Conservation (phyloP, 192 early-diverging fungal genomes). For the Coemansia sp. region DNA sequence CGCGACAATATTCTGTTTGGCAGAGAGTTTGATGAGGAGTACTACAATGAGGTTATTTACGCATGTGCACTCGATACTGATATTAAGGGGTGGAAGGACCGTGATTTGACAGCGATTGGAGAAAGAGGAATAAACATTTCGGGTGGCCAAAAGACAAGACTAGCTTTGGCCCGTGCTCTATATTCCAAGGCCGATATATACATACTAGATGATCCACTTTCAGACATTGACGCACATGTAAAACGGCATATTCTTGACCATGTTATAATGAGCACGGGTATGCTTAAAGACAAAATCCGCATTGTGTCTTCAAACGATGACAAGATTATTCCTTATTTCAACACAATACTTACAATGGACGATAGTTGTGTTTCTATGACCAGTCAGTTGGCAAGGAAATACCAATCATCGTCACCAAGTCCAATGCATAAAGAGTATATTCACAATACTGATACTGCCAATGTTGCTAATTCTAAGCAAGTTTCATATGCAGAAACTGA, state of each 20-base stretch:
- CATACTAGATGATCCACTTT: constrained; percentile 69
- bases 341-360: constrained; percentile 67
- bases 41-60: constrained; percentile 58
- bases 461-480: not conserved
- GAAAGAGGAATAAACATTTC: constrained; percentile 70
- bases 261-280: constrained; percentile 2
- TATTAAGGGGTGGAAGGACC: constrained; percentile 58
- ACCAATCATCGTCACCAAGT: not conserved
- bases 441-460: not conserved
- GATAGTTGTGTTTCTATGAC: constrained; percentile 45
- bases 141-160: constrained; percentile 68
- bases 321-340: constrained; percentile 57
- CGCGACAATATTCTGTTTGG: constrained; percentile 73
- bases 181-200: constrained; percentile 63
- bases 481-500: not conserved
- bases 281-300: too few species aligned
- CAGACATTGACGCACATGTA: constrained; percentile 66
- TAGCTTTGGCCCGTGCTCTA: constrained; percentile 65
- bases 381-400: not conserved
- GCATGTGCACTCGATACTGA: constrained; percentile 66
- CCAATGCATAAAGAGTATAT: not conserved
- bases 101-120: constrained; percentile 71
- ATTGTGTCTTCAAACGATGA: too few species aligned
- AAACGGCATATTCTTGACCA: constrained; percentile 59
- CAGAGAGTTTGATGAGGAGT: constrained; percentile 56